Conservation (phyloP, 768 basidiomycete genomes). For the Gymnopilus junonius region DNA sequence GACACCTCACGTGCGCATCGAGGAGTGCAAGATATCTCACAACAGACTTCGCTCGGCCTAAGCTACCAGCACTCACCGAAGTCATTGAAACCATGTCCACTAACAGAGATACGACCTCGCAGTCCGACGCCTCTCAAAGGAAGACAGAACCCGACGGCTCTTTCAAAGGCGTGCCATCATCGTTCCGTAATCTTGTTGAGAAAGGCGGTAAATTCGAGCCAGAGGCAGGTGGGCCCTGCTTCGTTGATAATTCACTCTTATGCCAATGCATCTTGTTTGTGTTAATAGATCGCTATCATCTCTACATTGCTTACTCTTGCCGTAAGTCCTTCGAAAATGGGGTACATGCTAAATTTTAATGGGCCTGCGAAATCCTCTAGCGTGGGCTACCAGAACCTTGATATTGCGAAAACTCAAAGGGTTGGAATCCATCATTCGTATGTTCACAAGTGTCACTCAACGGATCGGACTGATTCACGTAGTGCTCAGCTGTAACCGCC, state of each 20-base stretch:
- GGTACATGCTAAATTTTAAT: not conserved
- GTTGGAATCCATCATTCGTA: constrained; percentile 81
- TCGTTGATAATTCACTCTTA: not conserved
- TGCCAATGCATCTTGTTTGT: not conserved
- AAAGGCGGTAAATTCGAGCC: constrained; percentile 52
- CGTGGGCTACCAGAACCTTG: constrained; percentile 93
- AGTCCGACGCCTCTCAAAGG: constrained; percentile 59
- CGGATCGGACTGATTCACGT: not conserved
- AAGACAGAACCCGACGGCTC: constrained; percentile 62
- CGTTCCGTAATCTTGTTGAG: constrained; percentile 61
- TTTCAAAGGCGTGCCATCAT: constrained; percentile 55
- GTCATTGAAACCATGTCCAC: constrained; percentile 12
- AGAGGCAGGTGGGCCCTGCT: constrained; percentile 62
- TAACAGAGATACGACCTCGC: constrained; percentile 19
- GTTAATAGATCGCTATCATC: constrained; percentile 81
- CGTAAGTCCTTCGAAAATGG: constrained; percentile 51
- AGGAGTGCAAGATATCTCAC: not conserved
- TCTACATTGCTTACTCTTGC: constrained; percentile 87
- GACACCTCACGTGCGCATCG: not conserved
- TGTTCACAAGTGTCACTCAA: constrained; percentile 27
- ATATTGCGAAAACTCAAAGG: constrained; percentile 93
- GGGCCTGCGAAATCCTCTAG: too few relatives aligned
- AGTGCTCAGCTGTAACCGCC: constrained; percentile 50
- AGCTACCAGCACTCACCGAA: not conserved
- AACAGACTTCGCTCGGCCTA: not conserved